phyloP scores from a whole-genome alignment of 768 basidiomycete genomes.

The Boletellus ananiceps region DNA sequence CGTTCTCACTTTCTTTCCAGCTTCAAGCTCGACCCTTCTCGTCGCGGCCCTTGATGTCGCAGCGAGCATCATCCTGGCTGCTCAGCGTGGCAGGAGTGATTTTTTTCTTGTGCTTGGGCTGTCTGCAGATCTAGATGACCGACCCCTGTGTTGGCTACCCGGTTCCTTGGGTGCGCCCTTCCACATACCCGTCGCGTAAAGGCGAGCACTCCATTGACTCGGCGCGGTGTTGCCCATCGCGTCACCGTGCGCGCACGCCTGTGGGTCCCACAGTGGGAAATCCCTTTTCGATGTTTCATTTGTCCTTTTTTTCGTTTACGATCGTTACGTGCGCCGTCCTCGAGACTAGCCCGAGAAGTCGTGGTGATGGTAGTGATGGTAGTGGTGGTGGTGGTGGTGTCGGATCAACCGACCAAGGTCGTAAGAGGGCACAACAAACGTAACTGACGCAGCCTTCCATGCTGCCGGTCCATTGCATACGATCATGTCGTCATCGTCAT shows the following conservation, averaged over 20 bases:
- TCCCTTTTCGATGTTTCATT: no score
- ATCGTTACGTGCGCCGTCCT: background rate
- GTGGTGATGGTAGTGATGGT: no score
- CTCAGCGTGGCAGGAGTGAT: no score
- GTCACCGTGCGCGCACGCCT: background rate
- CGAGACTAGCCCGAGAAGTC: background rate
- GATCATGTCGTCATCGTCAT: background rate
- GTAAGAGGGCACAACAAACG: no score
- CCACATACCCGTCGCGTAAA: background rate
- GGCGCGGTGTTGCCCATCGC: slow-evolving; percentile 8
- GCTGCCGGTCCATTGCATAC: background rate
- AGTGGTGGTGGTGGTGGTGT: background rate
- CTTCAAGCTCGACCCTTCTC: no score
- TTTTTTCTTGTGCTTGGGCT: slow-evolving; percentile 6
- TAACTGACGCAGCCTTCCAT: no score
- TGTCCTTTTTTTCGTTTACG: background rate
- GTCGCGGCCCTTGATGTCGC: no score
- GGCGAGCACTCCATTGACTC: slow-evolving; percentile 11
- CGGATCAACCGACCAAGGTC: background rate
- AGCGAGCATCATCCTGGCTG: no score
- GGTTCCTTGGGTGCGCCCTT: background rate
- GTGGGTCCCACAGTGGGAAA: slow-evolving; percentile 25
- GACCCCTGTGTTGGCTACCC: slow-evolving; percentile 7
- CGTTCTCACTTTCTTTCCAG: no score
- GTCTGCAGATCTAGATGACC: background rate